phyloP scores from a whole-genome alignment of 2,329 filamentous ascomycete species.

The Pseudovirgaria hyperparasitica region DNA sequence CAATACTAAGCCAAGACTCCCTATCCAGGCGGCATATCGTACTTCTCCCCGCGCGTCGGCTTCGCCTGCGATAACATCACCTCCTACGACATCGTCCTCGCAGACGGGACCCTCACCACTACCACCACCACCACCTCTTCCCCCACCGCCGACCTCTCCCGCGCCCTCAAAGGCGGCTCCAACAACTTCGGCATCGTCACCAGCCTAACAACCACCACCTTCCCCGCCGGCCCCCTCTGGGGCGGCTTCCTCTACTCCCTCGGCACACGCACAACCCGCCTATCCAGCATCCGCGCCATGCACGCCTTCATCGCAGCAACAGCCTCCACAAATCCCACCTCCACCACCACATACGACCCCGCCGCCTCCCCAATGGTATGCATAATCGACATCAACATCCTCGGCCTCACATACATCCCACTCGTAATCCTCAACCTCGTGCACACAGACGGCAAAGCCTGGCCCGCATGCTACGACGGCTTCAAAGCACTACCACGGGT shows the following conservation, averaged over 20 bases:
- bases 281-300: too few species aligned
- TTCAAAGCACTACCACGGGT: slow-evolving; percentile 20
- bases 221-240: slow-evolving; percentile 12
- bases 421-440: slow-evolving; percentile 31
- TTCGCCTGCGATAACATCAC: slow-evolving; percentile 1
- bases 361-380: slow-evolving; percentile 40
- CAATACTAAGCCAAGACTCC: too few species aligned
- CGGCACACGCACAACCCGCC: slow-evolving; percentile 10
- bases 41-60: slow-evolving; percentile 1
- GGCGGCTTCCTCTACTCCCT: slow-evolving; percentile 15
- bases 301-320: slow-evolving; percentile 9
- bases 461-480: slow-evolving; percentile 19
- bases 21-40: slow-evolving; percentile 9
- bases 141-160: slow-evolving; percentile 7
- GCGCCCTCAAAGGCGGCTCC: slow-evolving; percentile 11
- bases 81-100: slow-evolving; percentile 2
- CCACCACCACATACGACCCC: slow-evolving; percentile 27
- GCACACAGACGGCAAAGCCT: slow-evolving; percentile 26
- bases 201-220: slow-evolving; percentile 6
- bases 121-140: slow-evolving; percentile 7
- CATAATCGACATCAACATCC: slow-evolving; percentile 45
- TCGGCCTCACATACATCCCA: slow-evolving; percentile 44
- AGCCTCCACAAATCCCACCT: slow-evolving; percentile 20
- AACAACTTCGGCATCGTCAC: slow-evolving; percentile 9
- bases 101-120: slow-evolving; percentile 1